Evolutionary conservation across 129 eudicot genomes (phyloP).

Genomic region (Sambucus nigra): DNA sequence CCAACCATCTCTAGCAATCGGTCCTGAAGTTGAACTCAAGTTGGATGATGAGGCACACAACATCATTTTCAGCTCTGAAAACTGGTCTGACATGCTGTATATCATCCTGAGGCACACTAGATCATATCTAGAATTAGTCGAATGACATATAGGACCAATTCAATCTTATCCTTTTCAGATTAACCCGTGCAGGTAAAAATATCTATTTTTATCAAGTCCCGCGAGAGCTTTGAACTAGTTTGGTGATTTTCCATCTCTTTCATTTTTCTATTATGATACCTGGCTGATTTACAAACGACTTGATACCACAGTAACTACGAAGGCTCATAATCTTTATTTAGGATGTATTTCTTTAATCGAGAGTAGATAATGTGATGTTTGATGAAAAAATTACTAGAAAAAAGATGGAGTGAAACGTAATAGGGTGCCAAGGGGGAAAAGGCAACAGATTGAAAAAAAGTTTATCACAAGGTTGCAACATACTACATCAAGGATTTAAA

Average conservation of each 20-base stretch:
- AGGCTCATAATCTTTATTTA: neutral
- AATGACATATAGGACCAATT: constrained; percentile 25
- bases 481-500: too few relatives aligned
- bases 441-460: too few relatives aligned
- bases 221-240: too few relatives aligned
- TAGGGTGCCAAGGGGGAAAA: too few relatives aligned
- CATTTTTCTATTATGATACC: neutral
- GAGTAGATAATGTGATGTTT: neutral
- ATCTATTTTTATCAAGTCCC: constrained; percentile 9
- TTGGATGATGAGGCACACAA: constrained; percentile 52
- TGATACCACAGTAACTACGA: neutral
- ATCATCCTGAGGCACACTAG: constrained; percentile 99
- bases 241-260: neutral
- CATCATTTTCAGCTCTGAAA: constrained; percentile 80
- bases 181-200: constrained; percentile 10
- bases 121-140: constrained; percentile 55
- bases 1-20: constrained; percentile 37
- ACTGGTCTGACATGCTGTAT: constrained; percentile 87
- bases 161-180: constrained; percentile 11
- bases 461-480: too few relatives aligned
- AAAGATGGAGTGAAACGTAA: too few relatives aligned
- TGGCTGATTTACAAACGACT: neutral
- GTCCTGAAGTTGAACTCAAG: constrained; percentile 60
- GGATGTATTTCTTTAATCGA: neutral
- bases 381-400: too few relatives aligned